Conservation (phyloP, 495 filamentous ascomycete species). For the Penicillium goetzii region DNA sequence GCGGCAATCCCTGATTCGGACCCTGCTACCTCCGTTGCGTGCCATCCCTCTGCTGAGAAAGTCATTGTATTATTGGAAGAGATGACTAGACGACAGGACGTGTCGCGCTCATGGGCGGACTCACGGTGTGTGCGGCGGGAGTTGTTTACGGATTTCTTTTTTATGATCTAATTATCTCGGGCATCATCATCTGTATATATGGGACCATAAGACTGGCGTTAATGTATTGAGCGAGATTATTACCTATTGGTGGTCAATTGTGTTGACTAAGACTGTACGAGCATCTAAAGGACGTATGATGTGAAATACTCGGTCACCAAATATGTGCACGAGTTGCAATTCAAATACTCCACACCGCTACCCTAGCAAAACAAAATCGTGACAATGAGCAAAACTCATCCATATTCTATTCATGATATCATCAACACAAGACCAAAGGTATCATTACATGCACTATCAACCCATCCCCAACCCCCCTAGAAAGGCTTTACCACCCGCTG, state of each 20-base stretch:
- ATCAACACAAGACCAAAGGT: slow-evolving; percentile 1
- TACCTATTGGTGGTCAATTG: neutral
- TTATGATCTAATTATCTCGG: slow-evolving; percentile 38
- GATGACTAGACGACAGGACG: slow-evolving; percentile 46
- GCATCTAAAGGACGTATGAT: no score
- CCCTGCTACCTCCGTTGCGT: slow-evolving; percentile 9
- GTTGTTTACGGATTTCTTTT: slow-evolving; percentile 43
- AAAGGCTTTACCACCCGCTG: slow-evolving; percentile 55
- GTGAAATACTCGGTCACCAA: no score
- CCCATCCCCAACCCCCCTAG: slow-evolving; percentile 18
- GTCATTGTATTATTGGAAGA: slow-evolving; percentile 41
- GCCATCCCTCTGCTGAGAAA: slow-evolving; percentile 41
- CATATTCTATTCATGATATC: slow-evolving; percentile 20
- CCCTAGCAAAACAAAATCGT: neutral
- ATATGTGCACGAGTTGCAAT: no score
- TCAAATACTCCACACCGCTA: no score
- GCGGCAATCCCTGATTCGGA: slow-evolving; percentile 16
- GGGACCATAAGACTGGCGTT: neutral
- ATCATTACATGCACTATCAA: slow-evolving; percentile 15
- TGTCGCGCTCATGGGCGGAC: slow-evolving; percentile 46
- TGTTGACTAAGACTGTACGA: neutral
- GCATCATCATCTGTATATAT: slow-evolving; percentile 7
- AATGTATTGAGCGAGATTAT: neutral
- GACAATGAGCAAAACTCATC: neutral
- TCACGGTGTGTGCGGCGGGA: slow-evolving; percentile 44